Base-by-base conservation (phyloP, 2,329 filamentous ascomycete genomes). In the Xenosphaeropsis pyriputrescens region DNA sequence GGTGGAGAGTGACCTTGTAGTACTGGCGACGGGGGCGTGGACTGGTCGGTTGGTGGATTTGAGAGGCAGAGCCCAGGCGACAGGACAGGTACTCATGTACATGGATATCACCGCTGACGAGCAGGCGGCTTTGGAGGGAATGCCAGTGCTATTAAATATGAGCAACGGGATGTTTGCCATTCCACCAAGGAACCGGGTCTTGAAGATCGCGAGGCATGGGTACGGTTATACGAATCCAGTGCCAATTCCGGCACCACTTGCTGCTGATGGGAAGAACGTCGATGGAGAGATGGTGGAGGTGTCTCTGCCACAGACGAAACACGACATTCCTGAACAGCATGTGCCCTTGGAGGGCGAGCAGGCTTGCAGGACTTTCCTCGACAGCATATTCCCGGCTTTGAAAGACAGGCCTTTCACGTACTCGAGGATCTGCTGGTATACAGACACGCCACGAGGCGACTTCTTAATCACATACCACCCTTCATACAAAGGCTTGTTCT, bases 1-100 rank as follows among this genome's bases (percentile, higher is more conserved):
- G 8, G 45, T 85, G 6, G 60, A 58, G 4, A 83, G 81, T 2
- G 81, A 85, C 41, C 65, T 93, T 6, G 78, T 83, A 26, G 65
- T 95, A 39, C 67, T 93, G 2, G 86, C 89, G 0, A 77, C 86
- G 0, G 89, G 89, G 13, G 86, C 89, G 4, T 96, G 89, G 88
- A 85, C 83, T 2, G 72, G 78, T 2, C 68, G 72, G 2, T 67
- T 95, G 16, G 61, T 95, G 39, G 82, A 94, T 56, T 64, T 95
- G 1, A 67, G 77, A 34, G 84, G 85, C 18, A 72, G 82, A 33
- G 78, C 77, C 30, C 72, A 80, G 45, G 82, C 88, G 2, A 93
- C 85, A 0, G 89, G 85, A 12, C 89, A 96, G 51, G 72, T 74
- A 0, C 55, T 96, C 18, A 80, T 72, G 11, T 95, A 93, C 60